Evolutionary conservation across 805 yeast species (phyloP).

Genomic region (Lipomyces starkeyi): DNA sequence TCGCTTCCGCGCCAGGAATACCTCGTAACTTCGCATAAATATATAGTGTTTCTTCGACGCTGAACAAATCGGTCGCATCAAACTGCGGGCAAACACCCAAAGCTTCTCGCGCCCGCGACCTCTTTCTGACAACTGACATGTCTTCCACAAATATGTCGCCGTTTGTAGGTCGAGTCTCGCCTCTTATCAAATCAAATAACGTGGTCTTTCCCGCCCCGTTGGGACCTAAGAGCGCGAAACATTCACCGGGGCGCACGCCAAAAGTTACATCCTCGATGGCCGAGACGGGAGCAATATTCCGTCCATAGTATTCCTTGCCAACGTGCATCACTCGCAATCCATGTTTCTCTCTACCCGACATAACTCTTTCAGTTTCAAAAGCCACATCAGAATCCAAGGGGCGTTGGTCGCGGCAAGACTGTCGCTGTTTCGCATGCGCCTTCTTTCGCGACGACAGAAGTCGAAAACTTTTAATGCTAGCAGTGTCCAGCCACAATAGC

Average conservation of each 20-base stretch:
- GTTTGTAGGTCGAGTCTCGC: constrained; percentile 41
- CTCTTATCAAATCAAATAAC: constrained; percentile 45
- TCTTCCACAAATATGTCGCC: constrained; percentile 42
- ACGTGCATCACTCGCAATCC: constrained; percentile 43
- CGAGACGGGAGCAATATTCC: background rate
- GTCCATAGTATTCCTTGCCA: constrained; percentile 34
- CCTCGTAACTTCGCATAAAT: constrained; percentile 45
- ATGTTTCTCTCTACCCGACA: constrained; percentile 7
- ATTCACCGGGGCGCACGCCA: constrained; percentile 43
- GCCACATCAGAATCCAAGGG: constrained; percentile 31
- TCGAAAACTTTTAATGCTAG: constrained; percentile 34
- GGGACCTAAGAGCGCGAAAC: constrained; percentile 47
- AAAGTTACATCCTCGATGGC: constrained; percentile 45
- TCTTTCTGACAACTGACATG: constrained; percentile 35
- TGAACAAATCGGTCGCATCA: constrained; percentile 47
- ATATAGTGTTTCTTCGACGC: constrained; percentile 42
- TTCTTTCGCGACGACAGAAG: constrained; percentile 28
- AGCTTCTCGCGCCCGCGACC: constrained; percentile 41
- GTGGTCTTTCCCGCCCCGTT: constrained; percentile 49
- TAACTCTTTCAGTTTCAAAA: constrained; percentile 37
- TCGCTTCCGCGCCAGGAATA: constrained; percentile 27
- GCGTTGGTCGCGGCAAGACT: background rate
- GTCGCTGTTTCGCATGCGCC: background rate
- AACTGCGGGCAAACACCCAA: constrained; percentile 49
- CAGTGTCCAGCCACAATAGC: constrained; percentile 43